A percentile compares a stretch with the other conserved stretches of the same genome.
Evolutionary conservation across 257 asterid species (phyloP).

Genomic region (Solanum infundibuliforme): DNA sequence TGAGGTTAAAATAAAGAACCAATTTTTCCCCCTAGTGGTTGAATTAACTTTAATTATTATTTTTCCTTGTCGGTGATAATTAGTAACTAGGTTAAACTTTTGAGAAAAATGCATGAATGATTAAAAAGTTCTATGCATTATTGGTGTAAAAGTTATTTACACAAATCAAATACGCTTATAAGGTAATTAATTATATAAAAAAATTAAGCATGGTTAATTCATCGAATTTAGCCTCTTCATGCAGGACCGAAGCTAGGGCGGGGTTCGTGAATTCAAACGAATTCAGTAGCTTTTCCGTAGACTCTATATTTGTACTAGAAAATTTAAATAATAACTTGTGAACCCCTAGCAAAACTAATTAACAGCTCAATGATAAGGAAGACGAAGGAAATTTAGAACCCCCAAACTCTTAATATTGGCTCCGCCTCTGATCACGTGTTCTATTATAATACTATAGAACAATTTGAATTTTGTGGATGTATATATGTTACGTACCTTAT

Average conservation of each 20-base stretch:
- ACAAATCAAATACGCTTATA: background rate
- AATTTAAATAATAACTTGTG: too few species aligned
- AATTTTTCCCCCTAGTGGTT: background rate
- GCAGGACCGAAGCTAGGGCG: too few species aligned
- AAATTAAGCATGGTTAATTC: background rate
- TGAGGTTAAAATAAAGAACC: background rate
- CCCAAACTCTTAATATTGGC: too few species aligned
- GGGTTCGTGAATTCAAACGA: too few species aligned
- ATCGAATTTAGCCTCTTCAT: background rate
- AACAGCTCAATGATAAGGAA: too few species aligned
- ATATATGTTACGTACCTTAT: constrained; percentile 31
- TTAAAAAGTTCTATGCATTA: background rate
- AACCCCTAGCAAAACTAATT: too few species aligned
- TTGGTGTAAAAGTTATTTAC: background rate
- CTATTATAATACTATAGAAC: background rate
- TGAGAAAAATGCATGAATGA: background rate
- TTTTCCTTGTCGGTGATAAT: background rate
- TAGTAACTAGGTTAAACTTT: background rate
- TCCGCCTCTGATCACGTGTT: background rate
- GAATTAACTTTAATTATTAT: background rate
- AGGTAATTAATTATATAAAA: background rate
- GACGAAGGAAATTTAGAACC: too few species aligned
- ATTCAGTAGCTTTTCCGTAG: too few species aligned
- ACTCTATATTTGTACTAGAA: too few species aligned
- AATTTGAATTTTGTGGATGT: too few species aligned